These are phyloP conservation scores for Mucor indicus DNA, from an alignment of 371 early-diverging fungal genomes.

Conservation along the genomic window DNA sequence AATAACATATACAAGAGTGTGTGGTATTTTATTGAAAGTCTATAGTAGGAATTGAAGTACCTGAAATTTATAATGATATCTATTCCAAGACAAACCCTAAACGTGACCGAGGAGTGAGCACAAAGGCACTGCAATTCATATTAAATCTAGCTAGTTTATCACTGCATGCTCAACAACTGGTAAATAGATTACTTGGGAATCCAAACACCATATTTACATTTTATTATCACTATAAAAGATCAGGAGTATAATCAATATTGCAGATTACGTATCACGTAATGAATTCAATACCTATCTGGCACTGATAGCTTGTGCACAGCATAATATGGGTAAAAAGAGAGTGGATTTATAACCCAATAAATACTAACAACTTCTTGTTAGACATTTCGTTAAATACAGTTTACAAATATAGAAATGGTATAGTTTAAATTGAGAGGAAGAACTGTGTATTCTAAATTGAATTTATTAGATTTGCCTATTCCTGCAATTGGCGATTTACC, in stretches of 20 bases:
- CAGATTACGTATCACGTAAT: constrained; percentile 56
- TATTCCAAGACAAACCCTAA: constrained; percentile 6
- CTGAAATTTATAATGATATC: constrained; percentile 12
- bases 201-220: too few relatives aligned
- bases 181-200: background rate
- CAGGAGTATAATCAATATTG: constrained; percentile 26
- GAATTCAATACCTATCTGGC: constrained; percentile 74
- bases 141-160: constrained; percentile 4
- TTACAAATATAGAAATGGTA: constrained; percentile 34
- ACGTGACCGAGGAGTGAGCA: constrained; percentile 1
- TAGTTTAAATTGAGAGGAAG: background rate
- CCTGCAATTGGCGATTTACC: constrained; percentile 12
- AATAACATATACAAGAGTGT: background rate
- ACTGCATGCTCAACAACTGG: constrained; percentile 2
- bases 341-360: too few relatives aligned
- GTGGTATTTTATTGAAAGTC: background rate
- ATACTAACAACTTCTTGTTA: too few relatives aligned
- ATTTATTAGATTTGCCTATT: constrained; percentile 25
- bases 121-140: constrained; percentile 1
- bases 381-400: constrained; percentile 36
- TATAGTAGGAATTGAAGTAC: constrained; percentile 15
- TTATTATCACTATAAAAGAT: constrained; percentile 1
- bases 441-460: background rate
- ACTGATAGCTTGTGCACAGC: constrained; percentile 71
- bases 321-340: constrained; percentile 64